These are phyloP conservation scores for Xylariaceae sp. DNA, from an alignment of 2,329 filamentous ascomycete species.

Conservation along the genomic window DNA sequence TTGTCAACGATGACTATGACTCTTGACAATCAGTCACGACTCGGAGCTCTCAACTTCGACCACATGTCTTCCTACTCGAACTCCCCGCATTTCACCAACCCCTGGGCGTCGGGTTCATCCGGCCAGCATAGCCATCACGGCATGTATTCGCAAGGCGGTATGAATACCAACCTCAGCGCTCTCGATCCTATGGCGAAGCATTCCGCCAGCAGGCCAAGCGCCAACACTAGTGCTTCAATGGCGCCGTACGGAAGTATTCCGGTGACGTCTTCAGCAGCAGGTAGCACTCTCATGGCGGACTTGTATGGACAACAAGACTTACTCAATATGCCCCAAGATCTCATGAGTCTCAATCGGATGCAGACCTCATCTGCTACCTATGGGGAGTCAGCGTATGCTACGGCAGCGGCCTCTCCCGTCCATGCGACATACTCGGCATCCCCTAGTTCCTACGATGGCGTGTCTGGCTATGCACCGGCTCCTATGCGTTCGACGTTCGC, in stretches of 20 bases:
- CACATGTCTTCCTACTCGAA: constrained; percentile 72
- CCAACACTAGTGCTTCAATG: constrained; percentile 66
- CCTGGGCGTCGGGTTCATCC: constrained; percentile 73
- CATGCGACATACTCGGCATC: constrained; percentile 69
- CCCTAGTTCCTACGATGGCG: constrained; percentile 73
- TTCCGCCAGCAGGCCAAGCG: constrained; percentile 62
- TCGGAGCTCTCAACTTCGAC: constrained; percentile 80
- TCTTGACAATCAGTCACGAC: constrained; percentile 86
- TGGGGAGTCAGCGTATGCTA: constrained; percentile 71
- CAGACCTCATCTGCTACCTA: constrained; percentile 69
- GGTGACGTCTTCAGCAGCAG: constrained; percentile 75
- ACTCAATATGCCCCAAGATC: constrained; percentile 76
- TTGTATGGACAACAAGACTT: constrained; percentile 68
- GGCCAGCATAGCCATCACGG: constrained; percentile 59
- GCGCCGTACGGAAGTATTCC: constrained; percentile 75
- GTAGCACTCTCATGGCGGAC: constrained; percentile 67
- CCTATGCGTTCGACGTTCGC: constrained; percentile 65
- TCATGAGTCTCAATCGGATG: constrained; percentile 71
- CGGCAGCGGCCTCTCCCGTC: constrained; percentile 71
- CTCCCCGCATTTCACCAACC: constrained; percentile 85
- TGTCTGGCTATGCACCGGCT: constrained; percentile 72
- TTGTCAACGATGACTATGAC: constrained; percentile 85
- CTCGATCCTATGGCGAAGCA: constrained; percentile 64
- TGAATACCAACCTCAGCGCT: constrained; percentile 63
- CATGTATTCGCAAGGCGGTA: constrained; percentile 64